A percentile compares a stretch with the other conserved stretches of the same genome.
Evolutionary conservation across 345 rosid genomes (phyloP).

Genomic region (Iberis pinnata): DNA sequence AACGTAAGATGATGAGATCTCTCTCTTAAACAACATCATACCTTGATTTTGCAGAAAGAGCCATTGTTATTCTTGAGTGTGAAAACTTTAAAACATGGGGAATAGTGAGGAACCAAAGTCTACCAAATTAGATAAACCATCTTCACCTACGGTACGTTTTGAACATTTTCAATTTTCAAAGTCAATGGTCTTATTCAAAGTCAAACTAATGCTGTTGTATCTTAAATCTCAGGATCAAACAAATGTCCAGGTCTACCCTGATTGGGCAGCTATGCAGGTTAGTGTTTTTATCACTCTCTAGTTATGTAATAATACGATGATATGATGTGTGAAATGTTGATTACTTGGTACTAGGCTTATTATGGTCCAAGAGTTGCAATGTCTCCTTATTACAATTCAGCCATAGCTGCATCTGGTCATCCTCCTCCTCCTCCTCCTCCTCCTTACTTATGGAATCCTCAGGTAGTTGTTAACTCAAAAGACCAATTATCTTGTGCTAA

Average conservation of each 20-base stretch:
- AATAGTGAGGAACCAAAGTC: constrained; percentile 66
- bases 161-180: neutral
- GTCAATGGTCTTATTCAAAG: constrained; percentile 18
- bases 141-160: constrained; percentile 51
- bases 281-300: constrained; percentile 3
- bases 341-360: constrained; percentile 62
- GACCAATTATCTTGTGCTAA: neutral
- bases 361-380: constrained; percentile 74
- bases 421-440: constrained; percentile 62
- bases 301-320: constrained; percentile 11
- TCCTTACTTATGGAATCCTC: constrained; percentile 89
- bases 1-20: neutral
- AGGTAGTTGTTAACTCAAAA: constrained; percentile 32
- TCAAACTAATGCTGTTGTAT: constrained; percentile 11
- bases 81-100: constrained; percentile 41
- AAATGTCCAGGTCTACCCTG: constrained; percentile 66
- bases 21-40: neutral
- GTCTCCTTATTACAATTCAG: constrained; percentile 71
- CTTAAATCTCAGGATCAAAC: constrained; percentile 59
- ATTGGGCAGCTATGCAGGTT: constrained; percentile 96
- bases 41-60: constrained; percentile 12
- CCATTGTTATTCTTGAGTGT: constrained; percentile 8
- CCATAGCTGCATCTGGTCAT: constrained; percentile 60
- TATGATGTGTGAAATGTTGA: constrained; percentile 2
- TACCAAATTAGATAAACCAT: constrained; percentile 51